Conservation (phyloP, 441 rosid genomes). For the Geranium incanum region DNA sequence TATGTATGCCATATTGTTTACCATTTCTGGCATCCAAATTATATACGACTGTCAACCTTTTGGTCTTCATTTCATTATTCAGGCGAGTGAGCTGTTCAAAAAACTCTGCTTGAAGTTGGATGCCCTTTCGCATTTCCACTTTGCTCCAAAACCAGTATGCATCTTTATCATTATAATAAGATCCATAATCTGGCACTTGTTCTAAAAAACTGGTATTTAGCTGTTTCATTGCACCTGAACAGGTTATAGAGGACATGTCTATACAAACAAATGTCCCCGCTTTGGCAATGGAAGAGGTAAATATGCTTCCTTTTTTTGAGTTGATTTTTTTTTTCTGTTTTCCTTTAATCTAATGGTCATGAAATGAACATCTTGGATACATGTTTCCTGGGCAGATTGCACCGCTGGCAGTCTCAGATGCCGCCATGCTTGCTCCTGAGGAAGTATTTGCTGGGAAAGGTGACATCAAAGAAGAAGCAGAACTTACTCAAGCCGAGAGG, state of each 20-base stretch:
- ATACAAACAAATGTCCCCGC: conserved; percentile 83
- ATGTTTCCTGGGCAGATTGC: conserved; percentile 60
- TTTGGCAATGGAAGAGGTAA: conserved; percentile 96
- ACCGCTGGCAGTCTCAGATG: conserved; percentile 91
- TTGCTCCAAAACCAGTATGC: conserved; percentile 91
- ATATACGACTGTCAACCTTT: neutral
- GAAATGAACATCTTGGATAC: conserved; percentile 10
- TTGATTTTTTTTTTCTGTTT: no score
- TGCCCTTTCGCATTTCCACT: conserved; percentile 92
- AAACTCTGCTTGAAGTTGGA: conserved; percentile 83
- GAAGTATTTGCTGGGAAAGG: conserved; percentile 84
- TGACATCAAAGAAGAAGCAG: conserved; percentile 71
- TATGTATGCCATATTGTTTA: neutral
- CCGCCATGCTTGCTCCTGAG: conserved; percentile 96
- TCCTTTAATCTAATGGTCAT: neutral
- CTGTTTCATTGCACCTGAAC: conserved; percentile 21
- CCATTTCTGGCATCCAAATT: neutral
- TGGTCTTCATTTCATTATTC: conserved; percentile 15
- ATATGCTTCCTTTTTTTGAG: neutral
- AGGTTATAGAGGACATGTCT: conserved; percentile 89
- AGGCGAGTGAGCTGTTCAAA: conserved; percentile 74
- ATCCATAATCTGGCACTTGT: neutral
- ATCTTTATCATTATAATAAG: conserved; percentile 17
- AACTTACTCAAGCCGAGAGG: conserved; percentile 70
- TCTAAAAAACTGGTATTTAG: conserved; percentile 3